Base-by-base conservation (phyloP, 139 green algal genomes). In the Tetradesmus lagerheimii region DNA sequence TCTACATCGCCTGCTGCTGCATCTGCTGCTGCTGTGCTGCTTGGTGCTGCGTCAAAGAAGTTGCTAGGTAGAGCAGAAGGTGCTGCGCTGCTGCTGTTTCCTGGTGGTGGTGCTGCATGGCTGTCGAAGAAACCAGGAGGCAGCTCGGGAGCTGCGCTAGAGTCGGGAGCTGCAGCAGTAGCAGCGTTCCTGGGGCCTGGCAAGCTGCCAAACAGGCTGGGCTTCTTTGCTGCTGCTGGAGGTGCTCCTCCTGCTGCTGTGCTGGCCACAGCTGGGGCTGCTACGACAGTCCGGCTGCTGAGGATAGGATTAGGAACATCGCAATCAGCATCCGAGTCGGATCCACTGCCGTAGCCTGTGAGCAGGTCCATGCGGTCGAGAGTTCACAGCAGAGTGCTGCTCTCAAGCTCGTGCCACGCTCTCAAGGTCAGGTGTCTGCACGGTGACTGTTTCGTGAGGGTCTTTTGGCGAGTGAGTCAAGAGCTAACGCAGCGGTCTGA, bases 341-440 rank as follows among this genome's bases (percentile, higher is more conserved):
- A 90, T 18, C 86, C 86, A 38, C 67, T 78, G 23, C 75, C 86
- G 38, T 90, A 90, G 50, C 86, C 86, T 15, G 43, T 45, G 6
- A 90, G 75, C 15, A 90, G 37, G 76, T 90, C 86, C 86, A 90
- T 90, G 8, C 76, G 35, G 37, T 34, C 76, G 11, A 15, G 76
- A 0, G 53, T 9, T 31, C 8, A n/a, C 9, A 31, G 35, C 77
- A 50, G n/a, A 34, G 23, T 71, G 2, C 2, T 57, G 14, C 38
- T n/a, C 16, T 82, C 31, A 45, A 82, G 76, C 71, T 79, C 8
- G 29, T 15, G n/a, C 4, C 31, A 41, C 29, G 29, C 3, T n/a
- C 23, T 9, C 4, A 31, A 20, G 0, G 23, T n/a, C 57, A 71
- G n/a, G 57, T 23, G 31, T 71, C 20, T n/a, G 57, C 57, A 31